A percentile compares a stretch with the other conserved stretches of the same genome.
phyloP scores from a whole-genome alignment of 1,284 basidiomycete species.

The Phylloboletellus chloephorus region DNA sequence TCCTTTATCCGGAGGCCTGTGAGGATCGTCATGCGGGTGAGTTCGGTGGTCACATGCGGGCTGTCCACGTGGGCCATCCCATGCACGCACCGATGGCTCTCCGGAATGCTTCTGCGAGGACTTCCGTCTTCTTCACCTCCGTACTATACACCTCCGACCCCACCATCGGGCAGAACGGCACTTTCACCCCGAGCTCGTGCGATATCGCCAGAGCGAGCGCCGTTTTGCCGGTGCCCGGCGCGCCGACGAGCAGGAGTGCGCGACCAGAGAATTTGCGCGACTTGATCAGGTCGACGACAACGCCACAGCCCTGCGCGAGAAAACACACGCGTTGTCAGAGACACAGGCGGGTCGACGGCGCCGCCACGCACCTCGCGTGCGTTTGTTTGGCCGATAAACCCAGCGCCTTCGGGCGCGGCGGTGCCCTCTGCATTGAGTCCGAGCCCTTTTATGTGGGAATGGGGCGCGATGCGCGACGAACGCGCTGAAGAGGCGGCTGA shows the following conservation, averaged over 20 bases:
- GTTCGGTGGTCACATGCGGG: not conserved
- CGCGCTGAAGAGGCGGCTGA: slow-evolving; percentile 55
- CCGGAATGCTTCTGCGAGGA: slow-evolving; percentile 93
- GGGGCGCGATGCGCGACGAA: slow-evolving; percentile 84
- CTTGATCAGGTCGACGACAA: slow-evolving; percentile 88
- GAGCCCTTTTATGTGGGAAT: slow-evolving; percentile 95
- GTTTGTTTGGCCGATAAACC: slow-evolving; percentile 87
- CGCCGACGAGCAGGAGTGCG: slow-evolving; percentile 82
- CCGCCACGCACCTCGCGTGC: slow-evolving; percentile 75
- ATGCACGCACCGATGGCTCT: slow-evolving; percentile 82
- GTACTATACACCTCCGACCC: slow-evolving; percentile 95
- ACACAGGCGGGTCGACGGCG: too few relatives aligned
- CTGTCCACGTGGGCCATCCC: not conserved
- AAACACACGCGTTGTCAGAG: not conserved
- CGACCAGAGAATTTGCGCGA: slow-evolving; percentile 89
- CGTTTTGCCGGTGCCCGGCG: slow-evolving; percentile 93
- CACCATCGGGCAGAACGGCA: slow-evolving; percentile 98
- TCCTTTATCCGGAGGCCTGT: slow-evolving; percentile 93
- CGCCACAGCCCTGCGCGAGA: slow-evolving; percentile 75
- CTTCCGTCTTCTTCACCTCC: slow-evolving; percentile 99
- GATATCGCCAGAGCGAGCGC: slow-evolving; percentile 91
- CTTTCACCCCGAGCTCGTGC: slow-evolving; percentile 91
- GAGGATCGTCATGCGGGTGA: not conserved
- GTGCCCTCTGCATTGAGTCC: slow-evolving; percentile 84
- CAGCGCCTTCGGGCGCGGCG: slow-evolving; percentile 69